These are phyloP conservation scores for Aspergillus sojae DNA, from an alignment of 2,329 filamentous ascomycete genomes.

Conservation along the genomic window DNA sequence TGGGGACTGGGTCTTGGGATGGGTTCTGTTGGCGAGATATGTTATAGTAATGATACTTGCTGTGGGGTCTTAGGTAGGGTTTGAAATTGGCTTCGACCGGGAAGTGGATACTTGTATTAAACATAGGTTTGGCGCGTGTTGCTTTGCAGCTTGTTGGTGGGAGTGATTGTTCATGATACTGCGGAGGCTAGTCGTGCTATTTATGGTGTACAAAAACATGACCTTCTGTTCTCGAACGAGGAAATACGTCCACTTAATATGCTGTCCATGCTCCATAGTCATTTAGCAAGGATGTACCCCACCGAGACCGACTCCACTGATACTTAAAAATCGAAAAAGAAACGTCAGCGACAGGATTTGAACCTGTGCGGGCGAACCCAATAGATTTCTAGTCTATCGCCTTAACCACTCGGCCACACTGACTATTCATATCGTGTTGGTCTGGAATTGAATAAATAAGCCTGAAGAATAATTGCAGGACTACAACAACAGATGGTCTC, in stretches of 20 bases:
- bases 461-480: rapidly evolving
- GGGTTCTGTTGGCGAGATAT: too few relatives aligned
- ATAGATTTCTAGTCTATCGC: not conserved
- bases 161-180: not conserved
- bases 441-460: rapidly evolving
- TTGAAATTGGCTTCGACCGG: too few relatives aligned
- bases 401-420: not conserved
- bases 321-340: not conserved
- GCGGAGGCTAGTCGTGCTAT: rapidly evolving
- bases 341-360: not conserved
- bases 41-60: too few relatives aligned
- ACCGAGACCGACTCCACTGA: too few relatives aligned
- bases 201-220: rapidly evolving
- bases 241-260: not conserved
- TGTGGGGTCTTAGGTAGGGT: too few relatives aligned
- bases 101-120: too few relatives aligned
- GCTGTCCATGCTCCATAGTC: not conserved
- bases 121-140: too few relatives aligned
- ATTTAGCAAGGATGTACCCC: not conserved
- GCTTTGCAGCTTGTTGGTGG: too few relatives aligned
- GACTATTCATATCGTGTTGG: not conserved
- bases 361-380: not conserved
- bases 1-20: too few relatives aligned
- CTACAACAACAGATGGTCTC: too few relatives aligned
- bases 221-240: rapidly evolving